Evolutionary conservation across 306 rosid species (phyloP).

Genomic region (Vigna radiata): DNA sequence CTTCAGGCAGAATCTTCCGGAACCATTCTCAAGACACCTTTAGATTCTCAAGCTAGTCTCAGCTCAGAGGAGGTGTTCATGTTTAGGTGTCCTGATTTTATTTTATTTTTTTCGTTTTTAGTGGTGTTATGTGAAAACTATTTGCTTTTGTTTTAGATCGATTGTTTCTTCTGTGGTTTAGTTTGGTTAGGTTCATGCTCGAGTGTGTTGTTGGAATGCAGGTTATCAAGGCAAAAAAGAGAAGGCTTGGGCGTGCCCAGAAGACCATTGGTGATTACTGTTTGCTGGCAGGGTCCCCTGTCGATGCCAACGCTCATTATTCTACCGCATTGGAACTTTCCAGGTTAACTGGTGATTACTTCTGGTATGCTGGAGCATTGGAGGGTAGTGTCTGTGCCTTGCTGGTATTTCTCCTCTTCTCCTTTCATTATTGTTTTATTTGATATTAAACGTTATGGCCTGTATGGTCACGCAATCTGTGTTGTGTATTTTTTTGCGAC

Average conservation of each 20-base stretch:
- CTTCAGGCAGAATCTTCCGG: slow-evolving; percentile 97
- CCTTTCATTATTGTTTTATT: not conserved
- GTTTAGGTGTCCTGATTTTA: slow-evolving; percentile 89
- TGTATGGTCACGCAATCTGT: not conserved
- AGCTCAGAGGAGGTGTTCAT: slow-evolving; percentile 99
- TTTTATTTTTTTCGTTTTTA: slow-evolving; percentile 21
- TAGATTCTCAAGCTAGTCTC: slow-evolving; percentile 99
- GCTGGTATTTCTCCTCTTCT: slow-evolving; percentile 60
- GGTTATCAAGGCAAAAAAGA: slow-evolving; percentile 95
- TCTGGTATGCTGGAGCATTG: slow-evolving; percentile 96
- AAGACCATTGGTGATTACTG: slow-evolving; percentile 98
- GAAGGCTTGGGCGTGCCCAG: slow-evolving; percentile 98
- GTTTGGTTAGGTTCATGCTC: slow-evolving; percentile 40
- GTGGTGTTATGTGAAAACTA: slow-evolving; percentile 20
- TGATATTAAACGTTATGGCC: not conserved
- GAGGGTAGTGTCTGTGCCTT: slow-evolving; percentile 97
- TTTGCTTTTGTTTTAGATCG: slow-evolving; percentile 5
- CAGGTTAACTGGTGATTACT: slow-evolving; percentile 88
- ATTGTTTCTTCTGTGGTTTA: not conserved
- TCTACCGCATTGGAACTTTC: slow-evolving; percentile 87
- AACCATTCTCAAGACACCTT: slow-evolving; percentile 93
- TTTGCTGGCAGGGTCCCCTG: slow-evolving; percentile 94
- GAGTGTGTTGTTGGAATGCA: slow-evolving; percentile 48
- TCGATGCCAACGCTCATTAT: slow-evolving; percentile 96
- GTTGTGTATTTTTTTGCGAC: not conserved